Percentiles rank a stretch among this genome's conserved stretches.
Conservation (phyloP, 805 yeast species). For the Pichia heedii region DNA sequence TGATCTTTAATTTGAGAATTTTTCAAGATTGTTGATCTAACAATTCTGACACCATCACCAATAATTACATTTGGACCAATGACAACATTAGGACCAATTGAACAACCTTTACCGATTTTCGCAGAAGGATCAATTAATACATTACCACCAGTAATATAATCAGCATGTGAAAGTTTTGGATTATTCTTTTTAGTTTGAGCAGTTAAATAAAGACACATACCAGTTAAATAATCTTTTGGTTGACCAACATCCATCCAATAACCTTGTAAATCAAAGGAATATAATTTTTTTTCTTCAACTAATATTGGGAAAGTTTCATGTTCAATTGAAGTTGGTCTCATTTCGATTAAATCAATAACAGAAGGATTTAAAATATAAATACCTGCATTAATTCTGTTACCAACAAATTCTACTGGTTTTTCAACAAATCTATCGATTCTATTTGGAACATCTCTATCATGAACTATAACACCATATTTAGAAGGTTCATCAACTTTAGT, state of each 20-base stretch:
- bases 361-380: conserved; percentile 95
- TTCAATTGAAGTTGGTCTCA: conserved; percentile 98
- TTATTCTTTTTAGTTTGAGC: conserved; percentile 78
- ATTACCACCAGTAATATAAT: conserved; percentile 79
- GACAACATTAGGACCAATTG: conserved; percentile 96
- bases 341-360: conserved; percentile 91
- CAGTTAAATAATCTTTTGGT: conserved; percentile 98
- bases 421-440: conserved; percentile 98
- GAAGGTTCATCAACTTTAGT: conserved; percentile 99
- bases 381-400: conserved; percentile 99
- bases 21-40: conserved; percentile 86
- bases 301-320: conserved; percentile 98
- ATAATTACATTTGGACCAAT: conserved; percentile 93
- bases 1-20: conserved; percentile 92
- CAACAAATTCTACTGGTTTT: conserved; percentile 98
- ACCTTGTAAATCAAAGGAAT: conserved; percentile 96
- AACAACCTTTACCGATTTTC: conserved; percentile 82
- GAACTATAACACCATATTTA: conserved; percentile 98
- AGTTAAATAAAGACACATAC: conserved; percentile 85
- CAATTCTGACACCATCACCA: conserved; percentile 98
- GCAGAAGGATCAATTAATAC: conserved; percentile 94
- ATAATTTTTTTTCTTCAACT: conserved; percentile 80
- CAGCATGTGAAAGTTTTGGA: conserved; percentile 49
- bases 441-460: conserved; percentile 90
- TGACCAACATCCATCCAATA: conserved; percentile 99